Evolutionary conservation across 108 stramenopile genomes (phyloP).

Genomic region (Nannochloropsis granulata): DNA sequence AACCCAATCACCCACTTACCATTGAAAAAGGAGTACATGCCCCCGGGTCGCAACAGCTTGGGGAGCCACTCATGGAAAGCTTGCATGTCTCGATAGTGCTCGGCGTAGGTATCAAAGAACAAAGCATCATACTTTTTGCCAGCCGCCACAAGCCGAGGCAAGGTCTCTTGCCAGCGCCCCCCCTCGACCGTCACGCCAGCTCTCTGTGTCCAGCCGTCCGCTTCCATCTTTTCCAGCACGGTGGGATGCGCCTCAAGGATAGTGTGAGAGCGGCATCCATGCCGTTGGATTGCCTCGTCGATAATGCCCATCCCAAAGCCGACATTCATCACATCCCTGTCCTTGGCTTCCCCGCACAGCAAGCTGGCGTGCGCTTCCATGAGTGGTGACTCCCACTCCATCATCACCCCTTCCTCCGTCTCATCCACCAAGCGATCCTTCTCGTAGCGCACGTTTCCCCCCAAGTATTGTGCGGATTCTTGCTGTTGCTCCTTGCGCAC

Average conservation of each 20-base stretch:
- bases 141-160: slow-evolving; percentile 43
- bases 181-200: slow-evolving; percentile 53
- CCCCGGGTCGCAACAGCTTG: slow-evolving; percentile 41
- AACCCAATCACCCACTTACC: not conserved
- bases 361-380: slow-evolving; percentile 77
- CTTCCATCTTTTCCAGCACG: slow-evolving; percentile 57
- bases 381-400: slow-evolving; percentile 88
- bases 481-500: slow-evolving; percentile 47
- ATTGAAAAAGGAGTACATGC: slow-evolving; percentile 52
- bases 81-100: slow-evolving; percentile 68
- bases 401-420: slow-evolving; percentile 72
- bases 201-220: slow-evolving; percentile 62
- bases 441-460: slow-evolving; percentile 52
- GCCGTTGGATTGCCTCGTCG: slow-evolving; percentile 53
- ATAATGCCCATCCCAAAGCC: slow-evolving; percentile 86
- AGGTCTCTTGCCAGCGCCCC: slow-evolving; percentile 71
- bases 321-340: slow-evolving; percentile 59
- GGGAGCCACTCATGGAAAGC: slow-evolving; percentile 51
- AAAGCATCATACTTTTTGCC: slow-evolving; percentile 52
- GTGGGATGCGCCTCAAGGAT: slow-evolving; percentile 81
- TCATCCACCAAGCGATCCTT: slow-evolving; percentile 12
- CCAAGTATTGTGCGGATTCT: slow-evolving; percentile 43
- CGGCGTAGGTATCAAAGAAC: slow-evolving; percentile 86
- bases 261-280: slow-evolving; percentile 34
- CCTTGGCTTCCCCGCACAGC: not conserved